Evolutionary conservation across 73 alveolate genomes (phyloP), one percentile per base, ranked within the genome.

Genomic region (Effrenium voratum): DNA sequence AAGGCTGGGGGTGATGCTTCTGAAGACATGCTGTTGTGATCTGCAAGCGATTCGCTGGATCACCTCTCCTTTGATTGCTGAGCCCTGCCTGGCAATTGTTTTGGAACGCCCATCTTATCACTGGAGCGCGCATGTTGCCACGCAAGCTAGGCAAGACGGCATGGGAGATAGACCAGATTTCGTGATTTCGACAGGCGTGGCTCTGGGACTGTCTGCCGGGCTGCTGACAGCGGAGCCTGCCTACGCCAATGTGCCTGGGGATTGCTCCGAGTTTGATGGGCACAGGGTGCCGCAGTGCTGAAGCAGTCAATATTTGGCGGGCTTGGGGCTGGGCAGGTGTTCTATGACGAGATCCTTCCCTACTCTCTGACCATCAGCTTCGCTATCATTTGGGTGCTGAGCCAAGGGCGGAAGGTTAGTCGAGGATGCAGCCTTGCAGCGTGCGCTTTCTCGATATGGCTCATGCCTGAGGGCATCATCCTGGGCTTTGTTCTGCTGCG

Each of bases 191-290:
- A 55, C 63, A 85, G 94, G 94, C 57, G 79, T 57, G 94, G 94
- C 94, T 28, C 63, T 85, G 81, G 94, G 94, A 38, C 81, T 85
- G 41, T 32, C 81, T 16, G 94, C 94, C 34, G 94, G 80, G 22
- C 80, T 85, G 82, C 94, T 85, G 34, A 85, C 94, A 24, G 94
- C 94, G 4, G 94, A 85, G 81, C 94, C 94, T 16, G 94, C 94
- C 59, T 59, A 36, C 45, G 94, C 94, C n/a, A 73, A 73, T 6
- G 94, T 40, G 28, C 46, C 32, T 5, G 40, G 90, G 68, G 90
- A 76, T n/a, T n/a, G 41, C 12, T 46, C 90, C 85, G 26, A 38
- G 19, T 5, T 5, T 16, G 34, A 63, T 63, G 44, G 2, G n/a
- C n/a, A n/a, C n/a, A n/a, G n/a, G n/a, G n/a, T n/a, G n/a, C n/a